Percentiles rank a stretch among this genome's conserved stretches.
These are phyloP conservation scores for Chaetomium cochliodes DNA, from an alignment of 495 filamentous ascomycete genomes.

Conservation along the genomic window DNA sequence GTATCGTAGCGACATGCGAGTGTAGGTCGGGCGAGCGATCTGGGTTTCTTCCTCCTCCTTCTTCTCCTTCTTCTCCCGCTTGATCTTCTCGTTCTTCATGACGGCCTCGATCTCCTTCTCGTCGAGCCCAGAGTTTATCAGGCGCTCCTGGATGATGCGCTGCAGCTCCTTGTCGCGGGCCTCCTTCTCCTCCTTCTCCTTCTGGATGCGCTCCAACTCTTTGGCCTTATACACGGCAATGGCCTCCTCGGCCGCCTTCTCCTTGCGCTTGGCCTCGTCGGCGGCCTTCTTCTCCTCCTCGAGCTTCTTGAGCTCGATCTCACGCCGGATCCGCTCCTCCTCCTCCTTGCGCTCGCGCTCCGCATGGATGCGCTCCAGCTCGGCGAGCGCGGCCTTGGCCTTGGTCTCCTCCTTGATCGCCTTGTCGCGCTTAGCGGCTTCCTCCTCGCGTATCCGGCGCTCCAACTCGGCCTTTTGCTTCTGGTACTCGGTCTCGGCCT, in stretches of 20 bases:
- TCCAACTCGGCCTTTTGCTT: slow-evolving; percentile 27
- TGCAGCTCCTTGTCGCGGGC: slow-evolving; percentile 51
- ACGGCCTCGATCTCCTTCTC: slow-evolving; percentile 55
- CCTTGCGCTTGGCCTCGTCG: slow-evolving; percentile 44
- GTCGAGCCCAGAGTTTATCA: slow-evolving; percentile 50
- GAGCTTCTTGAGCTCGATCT: slow-evolving; percentile 57
- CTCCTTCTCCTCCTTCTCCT: slow-evolving; percentile 48
- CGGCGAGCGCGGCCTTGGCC: slow-evolving; percentile 47
- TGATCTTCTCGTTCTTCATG: slow-evolving; percentile 51
- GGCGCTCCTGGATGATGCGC: slow-evolving; percentile 49
- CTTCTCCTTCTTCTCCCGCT: slow-evolving; percentile 47
- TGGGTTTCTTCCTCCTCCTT: slow-evolving; percentile 33
- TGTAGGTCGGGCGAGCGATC: slow-evolving; percentile 50
- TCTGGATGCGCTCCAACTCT: slow-evolving; percentile 49
- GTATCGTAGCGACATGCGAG: slow-evolving; percentile 56
- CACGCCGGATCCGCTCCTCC: slow-evolving; percentile 48
- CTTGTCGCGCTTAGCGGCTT: slow-evolving; percentile 45
- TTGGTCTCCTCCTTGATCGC: slow-evolving; percentile 44
- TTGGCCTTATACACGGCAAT: slow-evolving; percentile 57
- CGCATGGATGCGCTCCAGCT: slow-evolving; percentile 44
- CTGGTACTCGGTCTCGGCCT: slow-evolving; percentile 39
- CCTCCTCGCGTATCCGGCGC: slow-evolving; percentile 34
- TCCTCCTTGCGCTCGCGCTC: slow-evolving; percentile 49
- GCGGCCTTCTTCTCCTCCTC: slow-evolving; percentile 52
- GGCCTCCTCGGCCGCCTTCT: slow-evolving; percentile 56